Percentiles rank a stretch among this genome's conserved stretches.
phyloP scores from a whole-genome alignment of 176 grass and related monocot species.

The Carex cristatella region DNA sequence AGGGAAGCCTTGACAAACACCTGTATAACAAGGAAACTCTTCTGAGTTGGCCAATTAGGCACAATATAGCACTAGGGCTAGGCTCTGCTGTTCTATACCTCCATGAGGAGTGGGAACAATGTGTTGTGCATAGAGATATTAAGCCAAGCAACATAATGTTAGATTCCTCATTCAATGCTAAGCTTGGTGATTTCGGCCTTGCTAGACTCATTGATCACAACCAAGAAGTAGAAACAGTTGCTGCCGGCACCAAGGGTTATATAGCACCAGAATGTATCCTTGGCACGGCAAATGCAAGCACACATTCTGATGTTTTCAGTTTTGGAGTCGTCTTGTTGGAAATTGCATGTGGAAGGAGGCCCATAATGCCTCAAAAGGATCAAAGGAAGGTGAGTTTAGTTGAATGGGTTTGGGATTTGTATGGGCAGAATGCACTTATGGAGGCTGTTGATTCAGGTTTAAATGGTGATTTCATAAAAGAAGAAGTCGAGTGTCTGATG shows the following conservation, averaged over 20 bases:
- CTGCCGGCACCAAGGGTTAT: slow-evolving; percentile 33
- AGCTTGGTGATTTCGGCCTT: slow-evolving; percentile 28
- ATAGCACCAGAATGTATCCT: slow-evolving; percentile 21
- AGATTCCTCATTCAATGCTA: not conserved
- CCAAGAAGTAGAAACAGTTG: slow-evolving; percentile 20
- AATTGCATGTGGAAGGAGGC: slow-evolving; percentile 13
- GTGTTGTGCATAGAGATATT: slow-evolving; percentile 32
- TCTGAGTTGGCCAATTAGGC: slow-evolving; percentile 37
- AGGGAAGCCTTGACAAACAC: slow-evolving; percentile 41
- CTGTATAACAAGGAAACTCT: slow-evolving; percentile 32
- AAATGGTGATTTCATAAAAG: too few relatives aligned
- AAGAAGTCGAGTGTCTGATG: too few relatives aligned
- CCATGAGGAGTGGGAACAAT: slow-evolving; percentile 27
- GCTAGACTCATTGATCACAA: slow-evolving; percentile 30
- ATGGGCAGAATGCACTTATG: not conserved
- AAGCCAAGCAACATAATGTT: slow-evolving; percentile 30
- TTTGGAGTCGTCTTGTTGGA: slow-evolving; percentile 30
- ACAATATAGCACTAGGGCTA: slow-evolving; percentile 13
- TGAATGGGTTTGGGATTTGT: slow-evolving; percentile 31
- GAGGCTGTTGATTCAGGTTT: slow-evolving; percentile 32
- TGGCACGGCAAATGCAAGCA: slow-evolving; percentile 11
- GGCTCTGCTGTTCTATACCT: slow-evolving; percentile 23
- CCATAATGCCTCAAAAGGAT: not conserved
- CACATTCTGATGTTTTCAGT: slow-evolving; percentile 32
- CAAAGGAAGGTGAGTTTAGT: slow-evolving; percentile 16